Percentiles rank a stretch among this genome's conserved stretches.
Conservation (phyloP, 1,284 basidiomycete species). For the Ustilago loliicola region DNA sequence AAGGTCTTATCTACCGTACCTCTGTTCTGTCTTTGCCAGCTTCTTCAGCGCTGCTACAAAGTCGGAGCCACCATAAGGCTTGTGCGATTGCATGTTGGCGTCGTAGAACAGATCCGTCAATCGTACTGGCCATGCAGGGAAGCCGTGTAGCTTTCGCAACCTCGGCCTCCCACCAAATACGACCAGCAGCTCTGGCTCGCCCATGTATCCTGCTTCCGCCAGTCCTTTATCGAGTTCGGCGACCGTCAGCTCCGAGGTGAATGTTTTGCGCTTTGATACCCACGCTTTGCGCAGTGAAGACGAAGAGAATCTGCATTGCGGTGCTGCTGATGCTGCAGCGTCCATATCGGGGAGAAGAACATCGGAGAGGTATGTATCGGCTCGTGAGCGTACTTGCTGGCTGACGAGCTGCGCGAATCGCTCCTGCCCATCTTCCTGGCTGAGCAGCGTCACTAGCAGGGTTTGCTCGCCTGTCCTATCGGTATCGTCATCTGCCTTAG, state of each 20-base stretch:
- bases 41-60: slow-evolving; percentile 38
- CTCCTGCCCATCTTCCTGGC: slow-evolving; percentile 20
- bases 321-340: not conserved
- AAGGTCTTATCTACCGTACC: slow-evolving; percentile 28
- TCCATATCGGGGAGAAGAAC: slow-evolving; percentile 18
- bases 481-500: too few species aligned
- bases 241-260: slow-evolving; percentile 20
- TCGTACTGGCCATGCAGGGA: slow-evolving; percentile 45
- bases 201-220: slow-evolving; percentile 18
- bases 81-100: not conserved
- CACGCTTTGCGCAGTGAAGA: slow-evolving; percentile 32
- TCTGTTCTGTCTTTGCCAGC: slow-evolving; percentile 31
- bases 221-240: slow-evolving; percentile 11
- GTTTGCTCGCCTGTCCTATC: not conserved
- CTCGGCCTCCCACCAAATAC: slow-evolving; percentile 19
- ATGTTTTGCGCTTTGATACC: slow-evolving; percentile 11
- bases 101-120: slow-evolving; percentile 47
- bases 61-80: slow-evolving; percentile 14
- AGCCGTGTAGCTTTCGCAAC: slow-evolving; percentile 30
- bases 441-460: slow-evolving; percentile 24
- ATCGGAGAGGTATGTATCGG: slow-evolving; percentile 7
- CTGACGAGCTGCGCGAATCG: slow-evolving; percentile 15
- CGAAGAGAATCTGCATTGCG: slow-evolving; percentile 17
- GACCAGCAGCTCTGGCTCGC: slow-evolving; percentile 41
- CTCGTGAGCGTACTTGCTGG: not conserved